phyloP scores from a whole-genome alignment of 768 basidiomycete genomes.

The Kwoniella dendrophila region DNA sequence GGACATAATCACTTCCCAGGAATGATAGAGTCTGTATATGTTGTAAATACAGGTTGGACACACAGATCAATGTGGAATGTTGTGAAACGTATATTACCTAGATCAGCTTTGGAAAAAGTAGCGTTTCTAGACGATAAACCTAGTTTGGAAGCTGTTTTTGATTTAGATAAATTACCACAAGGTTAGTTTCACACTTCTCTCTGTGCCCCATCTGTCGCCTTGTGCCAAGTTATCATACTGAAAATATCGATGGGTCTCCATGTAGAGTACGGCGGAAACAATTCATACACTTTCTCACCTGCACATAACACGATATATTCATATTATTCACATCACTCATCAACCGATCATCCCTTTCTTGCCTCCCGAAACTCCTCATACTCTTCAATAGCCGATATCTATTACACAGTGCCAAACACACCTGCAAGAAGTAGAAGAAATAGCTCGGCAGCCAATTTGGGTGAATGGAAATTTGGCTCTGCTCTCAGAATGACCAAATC shows the following conservation, averaged over 20 bases:
- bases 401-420: slow-evolving; percentile 42
- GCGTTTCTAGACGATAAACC: slow-evolving; percentile 38
- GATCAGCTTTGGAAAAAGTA: slow-evolving; percentile 51
- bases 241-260: neutral
- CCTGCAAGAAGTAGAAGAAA: slow-evolving; percentile 25
- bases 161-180: slow-evolving; percentile 44
- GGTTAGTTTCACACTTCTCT: slow-evolving; percentile 16
- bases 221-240: too few species aligned
- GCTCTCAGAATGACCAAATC: slow-evolving; percentile 26
- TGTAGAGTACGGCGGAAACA: slow-evolving; percentile 38
- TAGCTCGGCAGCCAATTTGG: neutral
- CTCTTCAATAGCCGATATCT: slow-evolving; percentile 48
- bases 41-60: slow-evolving; percentile 54
- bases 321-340: slow-evolving; percentile 23
- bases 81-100: slow-evolving; percentile 52
- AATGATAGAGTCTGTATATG: slow-evolving; percentile 46
- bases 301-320: slow-evolving; percentile 31
- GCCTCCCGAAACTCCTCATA: slow-evolving; percentile 21
- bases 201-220: neutral
- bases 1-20: slow-evolving; percentile 54
- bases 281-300: slow-evolving; percentile 24
- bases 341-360: slow-evolving; percentile 13
- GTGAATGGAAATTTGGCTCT: slow-evolving; percentile 13
- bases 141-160: slow-evolving; percentile 41
- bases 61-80: slow-evolving; percentile 51